Evolutionary conservation across 345 rosid genomes (phyloP), one percentile per base, ranked within the genome.

Genomic region (Trapa bicornis): DNA sequence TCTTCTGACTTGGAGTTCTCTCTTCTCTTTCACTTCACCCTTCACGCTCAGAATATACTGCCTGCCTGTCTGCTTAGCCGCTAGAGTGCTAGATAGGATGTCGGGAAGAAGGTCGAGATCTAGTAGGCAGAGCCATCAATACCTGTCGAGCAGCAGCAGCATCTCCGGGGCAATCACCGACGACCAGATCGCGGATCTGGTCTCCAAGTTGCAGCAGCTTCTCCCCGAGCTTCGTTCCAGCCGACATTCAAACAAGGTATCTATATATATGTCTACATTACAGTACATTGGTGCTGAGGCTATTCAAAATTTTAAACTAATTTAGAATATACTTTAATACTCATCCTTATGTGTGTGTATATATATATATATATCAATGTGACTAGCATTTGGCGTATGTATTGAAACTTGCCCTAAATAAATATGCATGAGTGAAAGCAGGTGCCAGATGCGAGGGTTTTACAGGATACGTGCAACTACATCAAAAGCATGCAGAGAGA

Each of bases 391-490:
- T 22, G 29, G 29, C 29, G 29, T 22, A 0, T 22, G 29, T 22
- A 22, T 22, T 22, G 29, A 22, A 22, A 22, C 29, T 22, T 22
- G 29, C 29, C 29, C 29, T 22, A 22, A 22, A 22, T 22, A 22
- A 22, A 22, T 22, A 22, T 22, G 29, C 29, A 22, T 22, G 29
- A 22, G 29, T 22, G 29, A 8, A 39, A 15, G 65, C 70, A 93
- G 98, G 95, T 80, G 67, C 88, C 99, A 64, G 94, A 96, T 57
- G 83, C 99, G 3, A 93, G 82, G 77, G 97, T 93, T 56, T 80
- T 93, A 66, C 97, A 90, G 66, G 99, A 93, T 77, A 93, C 99
- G 15, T 93, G 99, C 87, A 87, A 87, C 78, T 88, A 93, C 75
- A 90, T 93, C 58, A 79, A 86, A 83, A 85, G 74, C 83, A 82